Conservation (phyloP, 176 grass and related monocot species). For the Rhynchospora breviuscula region DNA sequence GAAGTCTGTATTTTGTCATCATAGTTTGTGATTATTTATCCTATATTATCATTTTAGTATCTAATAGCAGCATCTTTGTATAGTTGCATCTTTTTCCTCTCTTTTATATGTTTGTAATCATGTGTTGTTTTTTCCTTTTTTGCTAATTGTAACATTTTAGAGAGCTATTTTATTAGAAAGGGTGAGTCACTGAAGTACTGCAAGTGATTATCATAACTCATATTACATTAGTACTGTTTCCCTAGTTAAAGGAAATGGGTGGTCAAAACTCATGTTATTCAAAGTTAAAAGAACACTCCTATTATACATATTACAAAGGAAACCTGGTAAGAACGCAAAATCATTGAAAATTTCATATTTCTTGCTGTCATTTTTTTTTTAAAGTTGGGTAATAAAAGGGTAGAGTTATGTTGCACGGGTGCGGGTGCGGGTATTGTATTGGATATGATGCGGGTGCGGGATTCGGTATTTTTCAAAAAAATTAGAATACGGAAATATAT, state of each 20-base stretch:
- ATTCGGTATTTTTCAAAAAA: too few species aligned
- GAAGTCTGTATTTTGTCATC: not conserved
- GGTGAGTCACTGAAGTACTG: not conserved
- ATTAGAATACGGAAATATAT: too few species aligned
- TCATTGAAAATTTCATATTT: not conserved
- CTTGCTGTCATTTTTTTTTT: too few species aligned
- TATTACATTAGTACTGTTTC: not conserved
- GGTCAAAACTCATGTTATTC: not conserved
- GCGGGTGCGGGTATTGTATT: too few species aligned
- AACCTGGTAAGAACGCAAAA: not conserved
- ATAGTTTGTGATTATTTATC: not conserved
- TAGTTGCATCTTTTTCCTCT: not conserved
- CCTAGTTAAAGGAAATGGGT: too few species aligned
- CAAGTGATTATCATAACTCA: not conserved
- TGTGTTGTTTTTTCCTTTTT: not conserved
- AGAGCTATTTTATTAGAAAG: not conserved
- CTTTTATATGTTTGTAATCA: not conserved
- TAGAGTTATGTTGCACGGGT: too few species aligned
- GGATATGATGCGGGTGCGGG: too few species aligned
- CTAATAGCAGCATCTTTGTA: not conserved
- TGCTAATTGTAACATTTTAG: slow-evolving; percentile 1
- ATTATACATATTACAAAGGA: not conserved
- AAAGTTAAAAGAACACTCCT: not conserved
- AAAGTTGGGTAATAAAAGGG: too few species aligned
- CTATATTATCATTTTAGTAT: not conserved